phyloP scores from a whole-genome alignment of 352 stramenopile species.

The Pythium oligandrum region DNA sequence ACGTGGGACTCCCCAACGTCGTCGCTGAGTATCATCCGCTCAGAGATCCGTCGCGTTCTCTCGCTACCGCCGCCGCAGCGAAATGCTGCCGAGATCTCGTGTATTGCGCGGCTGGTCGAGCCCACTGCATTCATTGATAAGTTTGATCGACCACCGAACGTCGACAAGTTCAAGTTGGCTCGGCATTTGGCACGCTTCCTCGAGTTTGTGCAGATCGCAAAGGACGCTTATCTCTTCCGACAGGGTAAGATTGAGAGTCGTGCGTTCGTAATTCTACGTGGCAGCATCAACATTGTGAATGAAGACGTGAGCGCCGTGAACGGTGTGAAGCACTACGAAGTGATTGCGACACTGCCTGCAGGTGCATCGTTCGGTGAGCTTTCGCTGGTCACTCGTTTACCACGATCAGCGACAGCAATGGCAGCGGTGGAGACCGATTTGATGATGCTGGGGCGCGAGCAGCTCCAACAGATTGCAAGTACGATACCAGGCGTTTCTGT shows the following conservation, averaged over 20 bases:
- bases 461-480: constrained; percentile 31
- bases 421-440: constrained; percentile 60
- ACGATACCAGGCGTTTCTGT: constrained; percentile 53
- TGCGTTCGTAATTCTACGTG: constrained; percentile 74
- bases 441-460: constrained; percentile 63
- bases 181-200: constrained; percentile 42
- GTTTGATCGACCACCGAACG: constrained; percentile 46
- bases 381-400: constrained; percentile 62
- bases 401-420: constrained; percentile 61
- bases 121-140: constrained; percentile 55
- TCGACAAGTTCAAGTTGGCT: constrained; percentile 50
- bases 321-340: constrained; percentile 40
- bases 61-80: constrained; percentile 28
- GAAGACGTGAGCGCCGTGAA: constrained; percentile 44
- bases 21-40: constrained; percentile 62
- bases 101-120: constrained; percentile 58
- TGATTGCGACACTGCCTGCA: constrained; percentile 60
- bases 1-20: constrained; percentile 49
- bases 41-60: constrained; percentile 61
- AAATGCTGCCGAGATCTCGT: constrained; percentile 37
- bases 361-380: constrained; percentile 74
- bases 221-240: constrained; percentile 53
- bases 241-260: constrained; percentile 71
- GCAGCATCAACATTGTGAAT: constrained; percentile 76
- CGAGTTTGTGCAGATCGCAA: constrained; percentile 45